These are phyloP conservation scores for Epichloe hybrida DNA, from an alignment of 2,329 filamentous ascomycete species.

Conservation along the genomic window DNA sequence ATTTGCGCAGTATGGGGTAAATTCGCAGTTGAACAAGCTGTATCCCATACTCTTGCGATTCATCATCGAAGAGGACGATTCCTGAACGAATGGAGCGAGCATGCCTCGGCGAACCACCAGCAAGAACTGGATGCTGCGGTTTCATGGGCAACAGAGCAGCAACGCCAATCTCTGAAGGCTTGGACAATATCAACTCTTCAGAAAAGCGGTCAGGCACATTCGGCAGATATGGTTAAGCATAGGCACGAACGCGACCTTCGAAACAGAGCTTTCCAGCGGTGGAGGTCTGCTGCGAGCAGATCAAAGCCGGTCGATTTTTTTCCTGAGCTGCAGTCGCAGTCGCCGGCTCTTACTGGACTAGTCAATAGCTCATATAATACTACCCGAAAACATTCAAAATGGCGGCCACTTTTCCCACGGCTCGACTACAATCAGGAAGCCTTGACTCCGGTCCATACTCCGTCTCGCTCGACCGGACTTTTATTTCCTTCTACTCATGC, in stretches of 20 bases:
- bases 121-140: conserved; percentile 16
- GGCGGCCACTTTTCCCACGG: conserved; percentile 12
- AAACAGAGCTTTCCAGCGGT: conserved; percentile 17
- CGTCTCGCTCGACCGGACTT: conserved; percentile 33
- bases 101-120: conserved; percentile 11
- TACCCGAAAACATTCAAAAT: conserved; percentile 14
- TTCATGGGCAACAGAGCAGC: conserved; percentile 19
- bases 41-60: background rate
- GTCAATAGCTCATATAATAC: conserved; percentile 9
- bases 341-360: background rate
- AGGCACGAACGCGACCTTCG: conserved; percentile 20
- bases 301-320: conserved; percentile 4
- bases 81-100: conserved; percentile 10
- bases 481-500: conserved; percentile 23
- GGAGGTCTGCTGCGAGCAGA: conserved; percentile 14
- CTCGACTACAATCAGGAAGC: conserved; percentile 10
- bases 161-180: conserved; percentile 20
- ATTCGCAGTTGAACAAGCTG: background rate
- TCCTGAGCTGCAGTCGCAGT: conserved; percentile 1
- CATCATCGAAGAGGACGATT: background rate
- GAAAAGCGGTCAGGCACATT: conserved; percentile 24
- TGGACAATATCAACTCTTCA: conserved; percentile 26
- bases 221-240: conserved; percentile 19
- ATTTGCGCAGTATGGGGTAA: conserved; percentile 11
- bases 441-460: conserved; percentile 22